Percentiles rank a stretch among this genome's conserved stretches.
phyloP scores from a whole-genome alignment of 2,329 filamentous ascomycete species.

The Hymenoscyphus repandus region DNA sequence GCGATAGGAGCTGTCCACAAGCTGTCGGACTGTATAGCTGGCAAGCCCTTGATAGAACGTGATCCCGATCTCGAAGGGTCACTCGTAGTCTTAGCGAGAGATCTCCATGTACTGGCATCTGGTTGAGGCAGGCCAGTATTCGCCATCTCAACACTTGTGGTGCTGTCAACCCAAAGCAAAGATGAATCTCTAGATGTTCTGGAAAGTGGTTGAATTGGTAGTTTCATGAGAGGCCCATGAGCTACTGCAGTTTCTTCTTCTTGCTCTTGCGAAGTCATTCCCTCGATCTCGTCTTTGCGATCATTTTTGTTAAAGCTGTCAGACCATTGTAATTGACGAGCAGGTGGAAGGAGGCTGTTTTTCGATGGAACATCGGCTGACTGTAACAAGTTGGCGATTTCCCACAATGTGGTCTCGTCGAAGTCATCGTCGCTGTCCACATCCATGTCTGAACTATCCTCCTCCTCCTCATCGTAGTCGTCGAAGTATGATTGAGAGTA shows the following conservation, averaged over 20 bases:
- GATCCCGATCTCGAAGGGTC: conserved; percentile 15
- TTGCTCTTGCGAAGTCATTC: conserved; percentile 13
- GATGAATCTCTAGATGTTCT: conserved; percentile 3
- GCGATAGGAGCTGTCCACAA: conserved; percentile 16
- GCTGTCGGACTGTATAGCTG: conserved; percentile 10
- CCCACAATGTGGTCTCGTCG: conserved; percentile 58
- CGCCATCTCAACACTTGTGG: background rate
- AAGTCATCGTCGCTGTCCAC: conserved; percentile 37
- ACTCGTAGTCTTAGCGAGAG: conserved; percentile 15
- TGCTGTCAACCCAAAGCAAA: conserved; percentile 16
- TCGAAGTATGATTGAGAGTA: conserved; percentile 49
- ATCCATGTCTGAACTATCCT: conserved; percentile 32
- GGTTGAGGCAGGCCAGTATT: conserved; percentile 22
- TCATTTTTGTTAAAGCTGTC: conserved; percentile 19
- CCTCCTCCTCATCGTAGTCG: conserved; percentile 47
- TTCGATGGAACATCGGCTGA: conserved; percentile 47
- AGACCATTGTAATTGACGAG: background rate
- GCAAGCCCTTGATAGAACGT: conserved; percentile 8
- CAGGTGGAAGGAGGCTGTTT: conserved; percentile 42
- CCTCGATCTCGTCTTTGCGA: conserved; percentile 10
- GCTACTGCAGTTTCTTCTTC: background rate
- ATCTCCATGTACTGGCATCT: conserved; percentile 17
- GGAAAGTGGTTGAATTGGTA: conserved; percentile 22
- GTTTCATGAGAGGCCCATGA: conserved; percentile 8
- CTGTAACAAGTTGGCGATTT: conserved; percentile 56